Base-by-base conservation (phyloP, 352 stramenopile species). In the Phytophthora pisi region DNA sequence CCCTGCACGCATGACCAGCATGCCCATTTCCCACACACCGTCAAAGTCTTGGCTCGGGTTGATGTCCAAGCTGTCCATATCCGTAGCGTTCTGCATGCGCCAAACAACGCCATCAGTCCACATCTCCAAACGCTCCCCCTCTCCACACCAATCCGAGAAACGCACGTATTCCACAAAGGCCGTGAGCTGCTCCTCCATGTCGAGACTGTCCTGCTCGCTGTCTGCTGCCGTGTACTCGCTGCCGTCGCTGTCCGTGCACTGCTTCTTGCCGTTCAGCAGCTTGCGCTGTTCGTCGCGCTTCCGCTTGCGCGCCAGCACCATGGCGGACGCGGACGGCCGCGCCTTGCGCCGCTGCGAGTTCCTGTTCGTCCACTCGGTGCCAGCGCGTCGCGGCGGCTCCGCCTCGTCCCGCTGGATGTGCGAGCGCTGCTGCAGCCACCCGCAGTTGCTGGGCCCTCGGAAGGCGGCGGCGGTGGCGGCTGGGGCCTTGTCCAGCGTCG, bases 101-200 rank as follows among this genome's bases (percentile, higher is more conserved):
- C 40, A 16, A 51, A 15, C 26, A 30, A 36, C 34, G 34, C 34
- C 43, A 59, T 64, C 8, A 64, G 38, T 47, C 30, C 67, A 23
- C 34, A 40, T 1, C 38, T 45, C 13, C 51, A 40, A 24, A 28
- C 20, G 63, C 28, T 38, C 23, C 11, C 59, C 34, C 24, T 16
- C 46, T 36, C 54, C 31, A 58, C 18, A 49, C 24, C 51, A 43
- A 24, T 18, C 43, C 52, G 26, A 45, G 16, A 28, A 78, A 20
- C 81, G 51, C 50, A 90, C 81, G 60, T 88, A 88, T 87, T 90
- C 82, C 38, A 84, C 69, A 31, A 90, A 90, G 0, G 70, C 69
- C 4, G 68, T 81, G 26, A 90, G 66, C 49, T 88, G 70, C 24
- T 81, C 66, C 24, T 84, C 73, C 66, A 78, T 79, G 38, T 79